phyloP scores from a whole-genome alignment of 139 green algal species.

The Deuterostichococcus epilithicus region DNA sequence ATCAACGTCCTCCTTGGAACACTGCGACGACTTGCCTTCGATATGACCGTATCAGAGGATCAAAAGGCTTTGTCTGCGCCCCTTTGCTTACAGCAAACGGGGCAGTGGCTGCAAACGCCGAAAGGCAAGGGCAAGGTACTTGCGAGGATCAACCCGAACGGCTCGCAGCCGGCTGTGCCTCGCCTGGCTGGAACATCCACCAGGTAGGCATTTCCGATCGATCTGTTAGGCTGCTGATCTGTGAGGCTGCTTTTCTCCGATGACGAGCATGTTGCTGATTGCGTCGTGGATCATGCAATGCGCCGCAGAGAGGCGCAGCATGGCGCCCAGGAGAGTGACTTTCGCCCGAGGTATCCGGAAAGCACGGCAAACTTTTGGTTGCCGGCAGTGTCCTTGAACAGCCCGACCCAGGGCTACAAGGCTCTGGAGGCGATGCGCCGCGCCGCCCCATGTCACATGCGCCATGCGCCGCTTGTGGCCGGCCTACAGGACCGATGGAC shows the following conservation, averaged over 20 bases:
- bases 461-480: constrained; percentile 4
- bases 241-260: background rate
- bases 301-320: constrained; percentile 30
- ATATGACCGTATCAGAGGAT: too few relatives aligned
- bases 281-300: background rate
- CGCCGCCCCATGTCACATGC: constrained; percentile 20
- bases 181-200: constrained; percentile 6
- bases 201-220: background rate
- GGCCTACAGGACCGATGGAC: constrained; percentile 17
- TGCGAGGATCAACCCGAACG: background rate
- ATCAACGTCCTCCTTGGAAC: too few relatives aligned
- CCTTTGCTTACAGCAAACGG: too few relatives aligned
- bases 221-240: background rate
- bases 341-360: constrained; percentile 14
- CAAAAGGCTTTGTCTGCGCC: too few relatives aligned
- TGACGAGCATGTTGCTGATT: too few relatives aligned
- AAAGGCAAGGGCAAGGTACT: constrained; percentile 22
- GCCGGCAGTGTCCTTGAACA: constrained; percentile 20
- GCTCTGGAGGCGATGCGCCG: constrained; percentile 20
- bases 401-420: constrained; percentile 12
- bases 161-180: background rate
- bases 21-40: too few relatives aligned
- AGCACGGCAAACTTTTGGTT: constrained; percentile 14
- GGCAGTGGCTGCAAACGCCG: constrained; percentile 6
- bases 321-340: constrained; percentile 24